phyloP scores from a whole-genome alignment of 257 asterid genomes.

The Nicotiana sylvestris region DNA sequence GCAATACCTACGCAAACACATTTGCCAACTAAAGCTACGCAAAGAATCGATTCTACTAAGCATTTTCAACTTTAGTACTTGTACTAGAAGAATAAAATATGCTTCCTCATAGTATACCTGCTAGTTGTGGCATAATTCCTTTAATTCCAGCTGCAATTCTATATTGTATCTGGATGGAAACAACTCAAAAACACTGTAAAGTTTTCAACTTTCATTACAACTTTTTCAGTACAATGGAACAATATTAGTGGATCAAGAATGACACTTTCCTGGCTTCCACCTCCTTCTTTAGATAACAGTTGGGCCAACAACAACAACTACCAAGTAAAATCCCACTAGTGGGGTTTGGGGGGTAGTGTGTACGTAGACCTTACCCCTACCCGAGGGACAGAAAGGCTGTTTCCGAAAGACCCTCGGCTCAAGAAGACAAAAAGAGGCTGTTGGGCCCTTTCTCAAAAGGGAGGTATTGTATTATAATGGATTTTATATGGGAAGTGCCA shows the following conservation, averaged over 20 bases:
- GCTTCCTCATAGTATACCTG: neutral
- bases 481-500: neutral
- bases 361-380: too few species aligned
- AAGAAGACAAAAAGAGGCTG: neutral
- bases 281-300: neutral
- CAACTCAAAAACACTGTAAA: slow-evolving; percentile 3
- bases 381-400: too few species aligned
- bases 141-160: neutral
- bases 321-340: too few species aligned
- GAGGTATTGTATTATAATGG: neutral
- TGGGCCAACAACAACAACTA: neutral
- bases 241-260: neutral
- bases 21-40: neutral
- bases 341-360: too few species aligned
- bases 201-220: neutral
- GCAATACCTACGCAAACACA: neutral
- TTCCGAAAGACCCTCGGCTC: too few species aligned
- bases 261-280: neutral
- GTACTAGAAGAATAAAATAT: neutral
- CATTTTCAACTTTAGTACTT: neutral
- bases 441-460: neutral
- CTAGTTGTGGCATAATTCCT: neutral
- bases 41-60: neutral
- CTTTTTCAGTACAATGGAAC: neutral
- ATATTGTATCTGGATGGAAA: neutral